Conservation (phyloP, 225 moss, liverwort and hornwort species). For the Bryoerythrophyllum caledonicum region DNA sequence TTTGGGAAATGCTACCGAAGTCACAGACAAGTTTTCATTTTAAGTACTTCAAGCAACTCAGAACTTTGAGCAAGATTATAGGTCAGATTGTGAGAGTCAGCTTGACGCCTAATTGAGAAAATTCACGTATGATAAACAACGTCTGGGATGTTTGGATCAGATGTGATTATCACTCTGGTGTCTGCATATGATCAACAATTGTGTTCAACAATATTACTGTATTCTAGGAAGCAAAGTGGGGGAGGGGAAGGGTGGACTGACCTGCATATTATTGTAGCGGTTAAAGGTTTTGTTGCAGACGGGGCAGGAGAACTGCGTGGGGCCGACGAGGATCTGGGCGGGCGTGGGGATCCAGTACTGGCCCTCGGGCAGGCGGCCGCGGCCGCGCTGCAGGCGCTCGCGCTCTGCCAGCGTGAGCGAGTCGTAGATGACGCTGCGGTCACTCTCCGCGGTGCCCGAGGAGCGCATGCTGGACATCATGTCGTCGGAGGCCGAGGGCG, state of each 20-base stretch:
- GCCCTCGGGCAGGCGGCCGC: slow-evolving; percentile 73
- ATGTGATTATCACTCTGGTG: no score
- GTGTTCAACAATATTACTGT: not conserved
- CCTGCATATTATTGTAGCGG: slow-evolving; percentile 99
- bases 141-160: no score
- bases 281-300: slow-evolving; percentile 96
- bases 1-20: no score
- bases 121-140: no score
- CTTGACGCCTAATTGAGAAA: no score
- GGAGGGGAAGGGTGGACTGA: slow-evolving; percentile 17
- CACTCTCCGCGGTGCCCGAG: slow-evolving; percentile 39
- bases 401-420: slow-evolving; percentile 54
- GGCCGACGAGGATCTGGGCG: slow-evolving; percentile 92
- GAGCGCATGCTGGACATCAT: slow-evolving; percentile 40
- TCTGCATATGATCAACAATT: not conserved
- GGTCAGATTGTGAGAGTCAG: no score
- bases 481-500: slow-evolving; percentile 60
- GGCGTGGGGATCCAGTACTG: slow-evolving; percentile 98
- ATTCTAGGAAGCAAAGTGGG: not conserved
- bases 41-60: no score
- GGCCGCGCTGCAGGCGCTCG: slow-evolving; percentile 74
- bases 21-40: no score
- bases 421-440: slow-evolving; percentile 45
- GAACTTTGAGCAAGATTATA: no score
- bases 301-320: slow-evolving; percentile 94